Percentiles rank a stretch among this genome's conserved stretches.
phyloP scores from a whole-genome alignment of 805 yeast species.

The Phaffomyces opuntiae region DNA sequence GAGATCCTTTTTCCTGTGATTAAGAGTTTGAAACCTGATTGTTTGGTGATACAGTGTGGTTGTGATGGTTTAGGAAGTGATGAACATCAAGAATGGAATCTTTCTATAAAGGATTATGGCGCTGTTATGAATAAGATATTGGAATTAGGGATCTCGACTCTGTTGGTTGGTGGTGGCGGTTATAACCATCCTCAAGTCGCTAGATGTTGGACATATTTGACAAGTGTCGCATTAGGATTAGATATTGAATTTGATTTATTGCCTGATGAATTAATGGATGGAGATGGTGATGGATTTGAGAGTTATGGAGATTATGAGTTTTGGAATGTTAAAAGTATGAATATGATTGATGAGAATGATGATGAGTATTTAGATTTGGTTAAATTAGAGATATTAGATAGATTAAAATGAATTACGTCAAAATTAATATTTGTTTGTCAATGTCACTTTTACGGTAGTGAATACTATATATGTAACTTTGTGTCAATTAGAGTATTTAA shows the following conservation, averaged over 20 bases:
- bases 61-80: conserved; percentile 70
- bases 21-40: conserved; percentile 36
- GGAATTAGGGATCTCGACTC: conserved; percentile 27
- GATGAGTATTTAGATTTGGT: conserved; percentile 23
- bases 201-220: conserved; percentile 43
- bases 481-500: too few relatives aligned
- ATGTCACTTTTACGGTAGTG: too few relatives aligned
- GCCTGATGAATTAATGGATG: conserved; percentile 44
- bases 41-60: conserved; percentile 61
- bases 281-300: conserved; percentile 25
- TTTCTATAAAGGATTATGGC: conserved; percentile 46
- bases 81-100: conserved; percentile 60
- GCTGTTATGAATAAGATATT: conserved; percentile 26
- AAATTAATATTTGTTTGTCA: too few relatives aligned
- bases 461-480: too few relatives aligned
- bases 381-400: conserved; percentile 3
- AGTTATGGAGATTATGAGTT: conserved; percentile 31
- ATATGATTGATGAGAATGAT: conserved; percentile 27
- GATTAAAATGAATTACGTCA: background rate
- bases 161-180: conserved; percentile 74
- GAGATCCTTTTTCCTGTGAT: conserved; percentile 39
- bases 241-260: conserved; percentile 36
- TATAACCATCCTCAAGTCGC: conserved; percentile 58
- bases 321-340: conserved; percentile 35
- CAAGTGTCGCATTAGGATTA: conserved; percentile 18